Percentiles rank a stretch among this genome's conserved stretches.
These are phyloP conservation scores for Urtica urens DNA, from an alignment of 306 rosid species.

Conservation along the genomic window DNA sequence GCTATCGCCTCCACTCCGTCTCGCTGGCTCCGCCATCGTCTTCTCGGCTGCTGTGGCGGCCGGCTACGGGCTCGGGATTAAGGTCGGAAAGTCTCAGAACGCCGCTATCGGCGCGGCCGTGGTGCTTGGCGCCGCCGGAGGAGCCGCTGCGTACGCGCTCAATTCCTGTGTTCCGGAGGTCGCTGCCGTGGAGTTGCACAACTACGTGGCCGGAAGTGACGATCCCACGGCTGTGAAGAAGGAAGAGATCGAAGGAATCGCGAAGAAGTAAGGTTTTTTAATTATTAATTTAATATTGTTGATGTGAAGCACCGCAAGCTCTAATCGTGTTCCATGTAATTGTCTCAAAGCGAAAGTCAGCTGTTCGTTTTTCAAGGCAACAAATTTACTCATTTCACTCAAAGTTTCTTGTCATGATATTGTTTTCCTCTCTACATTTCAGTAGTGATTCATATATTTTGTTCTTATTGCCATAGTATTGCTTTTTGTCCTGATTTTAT, in stretches of 20 bases:
- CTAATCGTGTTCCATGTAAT: too few species aligned
- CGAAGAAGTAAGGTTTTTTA: conserved; percentile 50
- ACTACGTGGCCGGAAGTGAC: conserved; percentile 56
- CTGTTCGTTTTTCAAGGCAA: too few species aligned
- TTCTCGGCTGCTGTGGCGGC: conserved; percentile 76
- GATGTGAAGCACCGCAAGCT: too few species aligned
- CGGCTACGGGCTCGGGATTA: conserved; percentile 68
- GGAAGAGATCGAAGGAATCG: conserved; percentile 77
- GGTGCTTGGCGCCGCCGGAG: conserved; percentile 69
- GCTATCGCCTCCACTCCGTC: conserved; percentile 52
- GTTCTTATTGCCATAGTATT: too few species aligned
- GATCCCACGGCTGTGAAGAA: conserved; percentile 58
- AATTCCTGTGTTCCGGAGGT: conserved; percentile 73
- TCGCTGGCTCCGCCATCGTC: conserved; percentile 62
- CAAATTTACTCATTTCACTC: too few species aligned
- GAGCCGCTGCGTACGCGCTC: conserved; percentile 58
- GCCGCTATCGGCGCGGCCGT: conserved; percentile 77
- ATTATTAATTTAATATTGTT: too few species aligned
- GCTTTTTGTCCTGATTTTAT: conserved; percentile 3
- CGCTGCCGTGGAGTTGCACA: conserved; percentile 74
- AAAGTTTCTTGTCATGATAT: too few species aligned
- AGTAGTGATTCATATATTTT: too few species aligned
- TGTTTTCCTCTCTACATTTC: too few species aligned
- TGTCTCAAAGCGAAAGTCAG: too few species aligned
- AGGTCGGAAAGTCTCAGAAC: conserved; percentile 41